Percentiles rank a stretch among this genome's conserved stretches.
phyloP scores from a whole-genome alignment of 1,284 basidiomycete species.

The Melampsora larici-populina region DNA sequence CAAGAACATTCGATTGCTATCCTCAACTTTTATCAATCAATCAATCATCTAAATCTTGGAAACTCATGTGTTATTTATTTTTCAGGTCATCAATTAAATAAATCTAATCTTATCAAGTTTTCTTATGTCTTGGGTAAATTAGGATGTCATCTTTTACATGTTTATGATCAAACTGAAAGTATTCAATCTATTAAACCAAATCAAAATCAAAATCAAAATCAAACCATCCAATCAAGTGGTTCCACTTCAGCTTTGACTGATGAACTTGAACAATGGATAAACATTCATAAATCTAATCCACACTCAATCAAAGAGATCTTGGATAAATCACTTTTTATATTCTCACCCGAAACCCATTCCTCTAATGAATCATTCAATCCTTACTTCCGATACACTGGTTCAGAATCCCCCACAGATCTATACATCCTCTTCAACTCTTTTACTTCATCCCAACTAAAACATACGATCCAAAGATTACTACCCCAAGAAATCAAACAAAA shows the following conservation, averaged over 20 bases:
- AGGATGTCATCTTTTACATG: neutral
- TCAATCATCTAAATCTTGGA: neutral
- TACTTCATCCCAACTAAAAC: no score
- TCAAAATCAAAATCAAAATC: neutral
- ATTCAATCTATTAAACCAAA: neutral
- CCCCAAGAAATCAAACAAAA: no score
- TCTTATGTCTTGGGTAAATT: neutral
- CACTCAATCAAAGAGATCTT: neutral
- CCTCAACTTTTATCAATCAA: neutral
- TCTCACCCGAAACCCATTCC: neutral
- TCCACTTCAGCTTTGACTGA: no score
- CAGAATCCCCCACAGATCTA: no score
- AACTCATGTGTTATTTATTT: neutral
- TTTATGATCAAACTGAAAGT: neutral
- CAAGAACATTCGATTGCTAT: neutral
- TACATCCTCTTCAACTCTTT: no score
- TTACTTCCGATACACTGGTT: no score
- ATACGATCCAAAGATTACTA: no score
- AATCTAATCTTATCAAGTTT: neutral
- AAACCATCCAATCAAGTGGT: neutral
- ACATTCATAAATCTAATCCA: neutral
- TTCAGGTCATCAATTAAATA: neutral
- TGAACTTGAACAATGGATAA: no score
- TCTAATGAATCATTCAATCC: no score
- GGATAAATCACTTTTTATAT: neutral